phyloP scores from a whole-genome alignment of 306 rosid species.

The Cajanus cajan region DNA sequence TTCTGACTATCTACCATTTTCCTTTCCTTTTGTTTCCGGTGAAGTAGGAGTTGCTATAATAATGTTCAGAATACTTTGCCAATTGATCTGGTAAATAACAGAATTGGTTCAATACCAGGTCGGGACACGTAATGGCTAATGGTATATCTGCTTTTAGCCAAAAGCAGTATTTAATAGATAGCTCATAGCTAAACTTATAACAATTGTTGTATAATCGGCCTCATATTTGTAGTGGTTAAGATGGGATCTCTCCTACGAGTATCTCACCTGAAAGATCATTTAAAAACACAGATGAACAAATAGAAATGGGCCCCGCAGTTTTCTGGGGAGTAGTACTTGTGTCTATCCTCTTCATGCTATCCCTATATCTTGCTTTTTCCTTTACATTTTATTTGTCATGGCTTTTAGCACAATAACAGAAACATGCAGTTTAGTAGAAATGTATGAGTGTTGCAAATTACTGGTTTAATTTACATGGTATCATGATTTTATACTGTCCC shows the following conservation, averaged over 20 bases:
- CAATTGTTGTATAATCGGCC: background rate
- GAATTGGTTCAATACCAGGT: slow-evolving; percentile 1
- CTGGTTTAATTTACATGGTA: background rate
- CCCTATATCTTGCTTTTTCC: background rate
- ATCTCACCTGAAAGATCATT: background rate
- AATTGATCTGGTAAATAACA: background rate
- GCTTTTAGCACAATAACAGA: background rate
- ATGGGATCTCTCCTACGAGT: background rate
- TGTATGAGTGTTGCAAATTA: background rate
- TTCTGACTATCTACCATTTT: background rate
- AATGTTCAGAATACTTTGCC: background rate
- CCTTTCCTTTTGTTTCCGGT: background rate
- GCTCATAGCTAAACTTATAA: background rate
- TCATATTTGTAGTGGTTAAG: background rate
- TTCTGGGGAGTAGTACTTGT: background rate
- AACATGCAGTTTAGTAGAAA: background rate
- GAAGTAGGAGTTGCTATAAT: background rate
- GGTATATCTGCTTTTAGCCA: background rate
- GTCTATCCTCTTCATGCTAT: background rate
- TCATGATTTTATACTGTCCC: background rate
- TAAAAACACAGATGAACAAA: background rate
- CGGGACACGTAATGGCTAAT: background rate
- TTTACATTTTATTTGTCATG: background rate
- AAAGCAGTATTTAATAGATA: background rate
- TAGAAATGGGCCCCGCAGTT: background rate